Percentiles rank a stretch among this genome's conserved stretches.
Evolutionary conservation across 208 protist genomes (phyloP).

Genomic region (Trypanosoma conorhini): DNA sequence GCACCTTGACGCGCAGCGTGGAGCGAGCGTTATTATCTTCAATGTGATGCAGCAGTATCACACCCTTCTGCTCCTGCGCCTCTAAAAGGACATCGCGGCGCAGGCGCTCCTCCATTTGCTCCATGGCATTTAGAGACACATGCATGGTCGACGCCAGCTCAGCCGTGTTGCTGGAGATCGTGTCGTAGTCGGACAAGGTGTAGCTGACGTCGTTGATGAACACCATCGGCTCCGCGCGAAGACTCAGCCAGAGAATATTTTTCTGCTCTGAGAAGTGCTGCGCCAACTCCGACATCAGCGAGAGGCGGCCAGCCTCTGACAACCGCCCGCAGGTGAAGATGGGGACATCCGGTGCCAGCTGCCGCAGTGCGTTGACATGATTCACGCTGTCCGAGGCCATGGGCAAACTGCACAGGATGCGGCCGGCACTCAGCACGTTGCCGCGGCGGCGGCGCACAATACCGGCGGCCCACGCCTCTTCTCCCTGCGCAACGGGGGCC

Average conservation of each 20-base stretch:
- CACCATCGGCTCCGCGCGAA: conserved; percentile 87
- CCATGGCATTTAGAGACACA: conserved; percentile 71
- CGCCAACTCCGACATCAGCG: conserved; percentile 56
- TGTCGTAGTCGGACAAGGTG: conserved; percentile 77
- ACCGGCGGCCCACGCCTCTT: conserved; percentile 46
- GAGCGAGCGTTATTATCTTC: conserved; percentile 36
- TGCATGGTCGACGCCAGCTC: conserved; percentile 78
- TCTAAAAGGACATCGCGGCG: conserved; percentile 79
- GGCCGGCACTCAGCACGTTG: conserved; percentile 80
- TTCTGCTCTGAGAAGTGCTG: conserved; percentile 50
- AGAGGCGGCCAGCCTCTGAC: conserved; percentile 31
- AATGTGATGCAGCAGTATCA: conserved; percentile 71
- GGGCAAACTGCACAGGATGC: conserved; percentile 77
- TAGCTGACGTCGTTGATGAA: conserved; percentile 82
- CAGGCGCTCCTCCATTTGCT: conserved; percentile 89
- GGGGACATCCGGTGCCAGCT: conserved; percentile 78
- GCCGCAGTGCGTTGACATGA: conserved; percentile 51
- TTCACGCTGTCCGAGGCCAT: conserved; percentile 24
- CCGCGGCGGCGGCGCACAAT: conserved; percentile 64
- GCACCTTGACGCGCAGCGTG: conserved; percentile 59
- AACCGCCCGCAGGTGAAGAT: conserved; percentile 84
- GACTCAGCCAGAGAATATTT: conserved; percentile 77
- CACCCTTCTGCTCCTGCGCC: conserved; percentile 72
- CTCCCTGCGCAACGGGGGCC: conserved; percentile 36
- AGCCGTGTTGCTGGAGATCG: conserved; percentile 19